phyloP scores from a whole-genome alignment of 2,329 filamentous ascomycete species.

The Trichoderma sp. region DNA sequence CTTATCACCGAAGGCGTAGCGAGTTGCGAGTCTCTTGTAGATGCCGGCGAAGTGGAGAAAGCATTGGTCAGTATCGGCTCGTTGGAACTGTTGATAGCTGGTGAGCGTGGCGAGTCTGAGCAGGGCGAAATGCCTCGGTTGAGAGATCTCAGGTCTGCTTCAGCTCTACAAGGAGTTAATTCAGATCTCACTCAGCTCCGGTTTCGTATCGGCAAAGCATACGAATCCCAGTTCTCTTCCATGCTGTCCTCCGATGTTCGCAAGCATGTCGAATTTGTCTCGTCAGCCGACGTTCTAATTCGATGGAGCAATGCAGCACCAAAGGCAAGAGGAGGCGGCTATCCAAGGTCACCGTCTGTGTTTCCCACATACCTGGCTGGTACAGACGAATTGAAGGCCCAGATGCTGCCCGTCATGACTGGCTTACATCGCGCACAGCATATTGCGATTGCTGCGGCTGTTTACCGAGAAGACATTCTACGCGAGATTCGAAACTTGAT shows the following conservation, averaged over 20 bases:
- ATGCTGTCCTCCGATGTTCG: conserved; percentile 79
- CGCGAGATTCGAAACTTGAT: conserved; percentile 87
- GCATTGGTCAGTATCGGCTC: conserved; percentile 78
- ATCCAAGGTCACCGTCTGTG: conserved; percentile 67
- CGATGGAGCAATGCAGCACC: conserved; percentile 82
- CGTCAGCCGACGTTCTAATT: conserved; percentile 73
- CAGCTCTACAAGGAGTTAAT: conserved; percentile 78
- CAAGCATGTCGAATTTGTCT: conserved; percentile 75
- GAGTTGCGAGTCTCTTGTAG: conserved; percentile 78
- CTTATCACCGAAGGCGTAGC: conserved; percentile 76
- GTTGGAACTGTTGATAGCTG: conserved; percentile 79
- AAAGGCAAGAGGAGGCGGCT: conserved; percentile 66
- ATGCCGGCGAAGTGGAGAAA: conserved; percentile 79
- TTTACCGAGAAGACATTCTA: conserved; percentile 81
- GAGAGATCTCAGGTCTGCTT: conserved; percentile 74
- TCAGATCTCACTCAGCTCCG: conserved; percentile 77
- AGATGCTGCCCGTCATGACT: conserved; percentile 70
- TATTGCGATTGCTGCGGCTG: conserved; percentile 77
- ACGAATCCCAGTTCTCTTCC: conserved; percentile 78
- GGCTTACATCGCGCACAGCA: conserved; percentile 83
- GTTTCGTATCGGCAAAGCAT: conserved; percentile 82
- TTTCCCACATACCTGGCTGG: conserved; percentile 80
- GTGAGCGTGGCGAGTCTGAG: conserved; percentile 57
- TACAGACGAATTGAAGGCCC: conserved; percentile 69
- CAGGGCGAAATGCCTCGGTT: conserved; percentile 44